Evolutionary conservation across 2,329 filamentous ascomycete genomes (phyloP).

Genomic region (Albophoma yamanashiensis): DNA sequence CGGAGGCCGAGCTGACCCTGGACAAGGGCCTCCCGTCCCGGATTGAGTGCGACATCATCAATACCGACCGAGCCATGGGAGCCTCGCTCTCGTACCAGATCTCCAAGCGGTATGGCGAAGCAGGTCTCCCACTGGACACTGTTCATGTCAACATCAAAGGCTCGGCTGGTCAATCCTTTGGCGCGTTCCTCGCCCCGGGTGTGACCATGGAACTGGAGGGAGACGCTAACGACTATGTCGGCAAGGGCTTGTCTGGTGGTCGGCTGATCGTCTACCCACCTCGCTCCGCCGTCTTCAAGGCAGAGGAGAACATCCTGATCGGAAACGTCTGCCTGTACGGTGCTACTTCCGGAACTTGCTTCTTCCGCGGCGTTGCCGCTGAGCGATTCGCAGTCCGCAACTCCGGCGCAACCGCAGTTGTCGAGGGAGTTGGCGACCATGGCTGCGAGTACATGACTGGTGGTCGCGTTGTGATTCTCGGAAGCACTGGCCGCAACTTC

Average conservation of each 20-base stretch:
- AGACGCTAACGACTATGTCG: slow-evolving; percentile 93
- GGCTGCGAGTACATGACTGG: slow-evolving; percentile 99
- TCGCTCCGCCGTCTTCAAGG: slow-evolving; percentile 82
- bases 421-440: slow-evolving; percentile 93
- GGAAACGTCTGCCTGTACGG: slow-evolving; percentile 95
- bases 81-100: slow-evolving; percentile 94
- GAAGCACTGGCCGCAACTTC: slow-evolving; percentile 89
- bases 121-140: slow-evolving; percentile 81
- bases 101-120: slow-evolving; percentile 83
- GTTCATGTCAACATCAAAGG: slow-evolving; percentile 96
- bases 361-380: slow-evolving; percentile 93
- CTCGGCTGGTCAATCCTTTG: slow-evolving; percentile 92
- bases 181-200: slow-evolving; percentile 86
- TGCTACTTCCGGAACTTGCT: slow-evolving; percentile 81
- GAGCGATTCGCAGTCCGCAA: slow-evolving; percentile 96
- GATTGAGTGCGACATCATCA: slow-evolving; percentile 93
- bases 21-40: slow-evolving; percentile 89
- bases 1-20: slow-evolving; percentile 85
- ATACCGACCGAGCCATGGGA: slow-evolving; percentile 89
- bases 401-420: slow-evolving; percentile 90
- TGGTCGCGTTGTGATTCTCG: slow-evolving; percentile 78
- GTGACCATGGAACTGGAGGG: slow-evolving; percentile 92
- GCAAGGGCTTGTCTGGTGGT: slow-evolving; percentile 89
- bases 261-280: slow-evolving; percentile 90
- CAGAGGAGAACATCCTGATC: slow-evolving; percentile 88